A percentile compares a stretch with the other conserved stretches of the same genome.
These are phyloP conservation scores for Leavenworthia alabamica DNA, from an alignment of 345 rosid species.

Conservation along the genomic window DNA sequence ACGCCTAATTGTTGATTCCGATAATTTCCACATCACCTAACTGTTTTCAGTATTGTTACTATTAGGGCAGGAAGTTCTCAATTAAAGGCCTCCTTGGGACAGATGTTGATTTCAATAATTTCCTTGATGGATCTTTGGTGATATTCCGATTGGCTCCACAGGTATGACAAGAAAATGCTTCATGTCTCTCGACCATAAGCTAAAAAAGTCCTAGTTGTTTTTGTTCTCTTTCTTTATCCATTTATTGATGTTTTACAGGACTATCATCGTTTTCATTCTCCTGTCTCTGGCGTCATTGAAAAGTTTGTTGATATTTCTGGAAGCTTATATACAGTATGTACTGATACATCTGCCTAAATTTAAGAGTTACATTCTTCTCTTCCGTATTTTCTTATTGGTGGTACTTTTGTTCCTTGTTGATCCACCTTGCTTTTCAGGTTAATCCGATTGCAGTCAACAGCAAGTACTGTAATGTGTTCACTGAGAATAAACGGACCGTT, in stretches of 20 bases:
- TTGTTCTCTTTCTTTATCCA: neutral
- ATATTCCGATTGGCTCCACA: constrained; percentile 97
- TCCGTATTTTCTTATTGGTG: neutral
- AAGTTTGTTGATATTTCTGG: constrained; percentile 60
- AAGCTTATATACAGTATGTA: constrained; percentile 70
- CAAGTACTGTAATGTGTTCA: constrained; percentile 93
- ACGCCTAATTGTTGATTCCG: neutral
- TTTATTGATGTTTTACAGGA: constrained; percentile 46
- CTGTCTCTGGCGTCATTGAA: constrained; percentile 73
- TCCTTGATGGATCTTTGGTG: constrained; percentile 67
- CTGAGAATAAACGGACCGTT: constrained; percentile 76
- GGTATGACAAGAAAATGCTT: constrained; percentile 24
- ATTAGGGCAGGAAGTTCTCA: constrained; percentile 89
- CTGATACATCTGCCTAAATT: neutral
- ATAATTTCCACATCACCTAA: neutral
- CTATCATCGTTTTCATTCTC: constrained; percentile 87
- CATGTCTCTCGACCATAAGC: neutral
- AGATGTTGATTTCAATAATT: constrained; percentile 43
- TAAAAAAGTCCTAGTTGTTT: neutral
- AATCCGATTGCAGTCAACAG: constrained; percentile 96
- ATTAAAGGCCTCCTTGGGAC: constrained; percentile 78
- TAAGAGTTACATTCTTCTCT: constrained; percentile 1
- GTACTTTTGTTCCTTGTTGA: neutral
- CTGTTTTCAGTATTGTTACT: neutral
- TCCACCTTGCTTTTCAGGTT: constrained; percentile 47